phyloP scores from a whole-genome alignment of 2,329 filamentous ascomycete genomes.

The Lasiodiplodia sp. region DNA sequence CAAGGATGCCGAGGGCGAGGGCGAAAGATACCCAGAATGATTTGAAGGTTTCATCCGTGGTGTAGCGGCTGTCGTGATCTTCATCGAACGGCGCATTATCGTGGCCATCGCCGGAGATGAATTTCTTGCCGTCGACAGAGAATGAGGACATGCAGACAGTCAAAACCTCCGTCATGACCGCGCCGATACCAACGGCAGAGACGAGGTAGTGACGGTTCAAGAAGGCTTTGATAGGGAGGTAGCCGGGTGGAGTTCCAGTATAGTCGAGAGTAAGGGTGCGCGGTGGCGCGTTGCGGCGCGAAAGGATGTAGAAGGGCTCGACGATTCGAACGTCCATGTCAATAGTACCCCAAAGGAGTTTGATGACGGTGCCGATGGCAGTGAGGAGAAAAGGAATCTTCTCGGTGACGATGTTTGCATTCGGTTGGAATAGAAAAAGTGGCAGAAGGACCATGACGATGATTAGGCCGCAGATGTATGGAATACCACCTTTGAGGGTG shows the following conservation, averaged over 20 bases:
- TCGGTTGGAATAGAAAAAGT: constrained; percentile 66
- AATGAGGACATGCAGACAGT: constrained; percentile 74
- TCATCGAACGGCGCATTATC: constrained; percentile 30
- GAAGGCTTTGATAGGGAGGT: constrained; percentile 67
- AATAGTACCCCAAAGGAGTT: constrained; percentile 72
- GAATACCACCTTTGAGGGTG: constrained; percentile 64
- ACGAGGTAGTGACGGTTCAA: constrained; percentile 71
- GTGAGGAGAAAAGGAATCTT: constrained; percentile 72
- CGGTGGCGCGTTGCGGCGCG: constrained; percentile 68
- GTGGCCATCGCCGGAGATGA: constrained; percentile 51
- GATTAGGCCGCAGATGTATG: constrained; percentile 66
- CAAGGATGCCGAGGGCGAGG: constrained; percentile 69
- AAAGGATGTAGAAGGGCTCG: constrained; percentile 77
- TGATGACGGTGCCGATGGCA: constrained; percentile 69
- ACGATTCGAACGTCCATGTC: constrained; percentile 76
- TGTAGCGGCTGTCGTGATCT: constrained; percentile 36
- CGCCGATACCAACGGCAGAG: constrained; percentile 73
- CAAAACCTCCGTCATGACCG: constrained; percentile 75
- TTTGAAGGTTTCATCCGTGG: constrained; percentile 54
- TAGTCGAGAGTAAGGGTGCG: constrained; percentile 75
- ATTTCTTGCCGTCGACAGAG: constrained; percentile 69
- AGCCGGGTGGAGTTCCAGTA: constrained; percentile 73
- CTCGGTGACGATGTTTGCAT: constrained; percentile 62
- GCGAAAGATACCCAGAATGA: constrained; percentile 73
- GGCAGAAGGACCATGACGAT: constrained; percentile 67